These are phyloP conservation scores for Termitomyces titanicus DNA, from an alignment of 768 basidiomycete species.

Conservation along the genomic window DNA sequence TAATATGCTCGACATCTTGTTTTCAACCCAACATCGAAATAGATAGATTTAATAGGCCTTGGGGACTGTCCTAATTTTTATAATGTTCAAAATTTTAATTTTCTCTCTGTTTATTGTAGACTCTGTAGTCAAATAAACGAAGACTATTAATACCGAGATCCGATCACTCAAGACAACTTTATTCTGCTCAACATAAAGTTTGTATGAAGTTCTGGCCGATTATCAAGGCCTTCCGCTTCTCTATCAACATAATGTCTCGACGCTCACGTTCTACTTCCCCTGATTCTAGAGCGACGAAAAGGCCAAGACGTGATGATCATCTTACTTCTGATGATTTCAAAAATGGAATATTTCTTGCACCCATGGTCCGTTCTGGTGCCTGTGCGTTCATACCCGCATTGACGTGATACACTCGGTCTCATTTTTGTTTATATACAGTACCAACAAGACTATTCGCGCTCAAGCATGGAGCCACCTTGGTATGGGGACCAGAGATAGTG, in stretches of 20 bases:
- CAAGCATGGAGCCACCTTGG: conserved; percentile 89
- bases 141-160: not conserved
- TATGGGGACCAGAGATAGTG: conserved; percentile 96
- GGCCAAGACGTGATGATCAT: conserved; percentile 51
- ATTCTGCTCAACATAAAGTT: not conserved
- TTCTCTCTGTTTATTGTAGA: not conserved
- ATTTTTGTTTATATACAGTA: conserved; percentile 42
- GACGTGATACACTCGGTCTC: conserved; percentile 6
- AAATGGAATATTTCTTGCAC: conserved; percentile 91
- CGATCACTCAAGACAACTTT: not conserved
- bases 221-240: not conserved
- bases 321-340: conserved; percentile 76
- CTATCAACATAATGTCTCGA: conserved; percentile 40
- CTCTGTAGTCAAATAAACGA: not conserved
- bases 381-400: conserved; percentile 42
- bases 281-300: conserved; percentile 47
- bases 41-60: conserved; percentile 13
- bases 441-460: conserved; percentile 83
- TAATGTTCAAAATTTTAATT: conserved; percentile 3
- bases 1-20: conserved; percentile 15
- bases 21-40: conserved; percentile 11
- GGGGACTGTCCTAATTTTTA: not conserved
- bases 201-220: conserved; percentile 13
- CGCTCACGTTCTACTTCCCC: conserved; percentile 49
- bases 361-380: conserved; percentile 95